Base-by-base conservation (phyloP, 2,329 filamentous ascomycete genomes). In the Alternaria ethzedia region DNA sequence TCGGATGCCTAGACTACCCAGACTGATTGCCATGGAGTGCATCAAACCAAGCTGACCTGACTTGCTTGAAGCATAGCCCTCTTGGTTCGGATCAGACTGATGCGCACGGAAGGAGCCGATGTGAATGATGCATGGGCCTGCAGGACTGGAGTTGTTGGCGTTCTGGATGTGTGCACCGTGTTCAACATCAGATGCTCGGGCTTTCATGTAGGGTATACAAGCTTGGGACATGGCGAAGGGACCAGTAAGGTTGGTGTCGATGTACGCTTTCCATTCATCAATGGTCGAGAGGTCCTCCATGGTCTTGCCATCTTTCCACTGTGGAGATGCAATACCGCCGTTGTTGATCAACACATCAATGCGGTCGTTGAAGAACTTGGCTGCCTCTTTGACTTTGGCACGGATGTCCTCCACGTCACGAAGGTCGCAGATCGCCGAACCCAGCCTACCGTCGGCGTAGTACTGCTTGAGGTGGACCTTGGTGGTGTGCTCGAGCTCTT, bases 41-140 rank as follows among this genome's bases (percentile, higher is more conserved):
- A 83, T 84, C 61, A 87, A 66, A 0, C 85, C 85, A 11, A 86
- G 71, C 52, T 86, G 73, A 0, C 84, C 85, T 4, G 84, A 82
- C 73, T 87, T 87, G 11, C 82, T 85, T 1, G 84, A 79, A 17
- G 83, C 84, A 70, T 86, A 85, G 3, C 82, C 83, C 65, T 85
- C 83, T 66, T 84, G 82, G 67, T 85, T 84, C 5, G 81, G 79
- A 66, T 85, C 83, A 28, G 77, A 81, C 63, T 82, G 80, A 41
- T 82, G 74, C 15, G 82, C 82, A 11, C 83, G 81, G 74, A 84
- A 84, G 26, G 80, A 82, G 25, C 81, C 80, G 61, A 85, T 79
- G 67, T 83, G 81, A 45, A 84, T 79, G 66, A 85, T 83, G 59
- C 82, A 83, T 0, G 82, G 82, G 4, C 82, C 82, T 6, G 80